Evolutionary conservation across 164 flowering plant species (phyloP), one percentile per base, ranked within the genome.

Genomic region (Vitis rotundifolia): DNA sequence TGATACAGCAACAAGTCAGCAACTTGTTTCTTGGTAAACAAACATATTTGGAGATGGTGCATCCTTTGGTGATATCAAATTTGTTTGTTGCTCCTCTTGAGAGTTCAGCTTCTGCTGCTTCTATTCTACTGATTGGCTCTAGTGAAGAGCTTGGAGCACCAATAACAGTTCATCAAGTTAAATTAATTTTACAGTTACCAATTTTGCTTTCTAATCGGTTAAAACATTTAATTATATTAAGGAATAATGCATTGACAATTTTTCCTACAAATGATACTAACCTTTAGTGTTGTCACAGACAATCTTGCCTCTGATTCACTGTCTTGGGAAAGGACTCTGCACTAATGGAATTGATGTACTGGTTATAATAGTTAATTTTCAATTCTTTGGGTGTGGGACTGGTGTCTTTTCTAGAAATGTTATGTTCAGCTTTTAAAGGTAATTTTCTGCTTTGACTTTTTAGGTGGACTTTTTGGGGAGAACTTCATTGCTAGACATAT

Each of bases 121-220:
- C 99, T 68, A 98, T 93, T 68, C 84, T 95, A 70, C 83, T 95
- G 75, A 89, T 95, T 76, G 92, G 96, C 64, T 93, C 97, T 37
- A 86, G 99, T 74, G 97, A 95, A 73, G 99, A 95, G 84, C 93
- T 95, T 70, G 99, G 99, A 22, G 71, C 89, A 62, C 98, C 99
- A n/a, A n/a, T n/a, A n/a, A 89, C 98, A 50, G 73, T 90, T 72
- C 86, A 95, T 77, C 99, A 95, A 98, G 99, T 95, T 78, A 49
- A 61, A 49, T 70, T 70, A 29, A 50, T 64, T 62, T 49, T 29
- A 2, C 3, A 29, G 37, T 4, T 29, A 4, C 4, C 37, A 29
- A 4, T 29, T 29, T 29, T 2, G 3, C 4, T 29, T 4, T 29
- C 37, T 29, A 29, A 29, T 29, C n/a, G n/a, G 37, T 29, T 29